phyloP scores from a whole-genome alignment of 306 rosid genomes.

The Fragaria iinumae region DNA sequence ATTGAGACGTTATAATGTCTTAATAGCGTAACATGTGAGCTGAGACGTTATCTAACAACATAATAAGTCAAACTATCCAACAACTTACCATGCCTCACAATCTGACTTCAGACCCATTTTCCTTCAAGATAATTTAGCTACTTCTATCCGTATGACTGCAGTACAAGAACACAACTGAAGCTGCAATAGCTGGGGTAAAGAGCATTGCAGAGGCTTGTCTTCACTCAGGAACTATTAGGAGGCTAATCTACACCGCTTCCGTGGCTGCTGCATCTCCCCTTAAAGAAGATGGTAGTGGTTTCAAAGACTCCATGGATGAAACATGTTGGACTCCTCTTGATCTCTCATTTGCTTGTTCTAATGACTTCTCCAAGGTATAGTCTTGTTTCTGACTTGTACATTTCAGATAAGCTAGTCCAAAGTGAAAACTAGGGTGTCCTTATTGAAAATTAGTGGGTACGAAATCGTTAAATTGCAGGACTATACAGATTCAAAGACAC shows the following conservation, averaged over 20 bases:
- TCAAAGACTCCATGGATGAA: constrained; percentile 35
- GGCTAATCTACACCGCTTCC: constrained; percentile 34
- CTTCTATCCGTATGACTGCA: background rate
- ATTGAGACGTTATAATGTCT: no score
- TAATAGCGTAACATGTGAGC: no score
- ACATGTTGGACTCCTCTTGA: constrained; percentile 42
- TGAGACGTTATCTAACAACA: no score
- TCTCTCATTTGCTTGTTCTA: constrained; percentile 22
- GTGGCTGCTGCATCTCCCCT: constrained; percentile 34
- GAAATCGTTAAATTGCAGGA: constrained; percentile 12
- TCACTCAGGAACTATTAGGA: constrained; percentile 34
- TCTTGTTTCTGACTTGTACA: background rate
- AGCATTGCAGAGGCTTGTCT: constrained; percentile 22
- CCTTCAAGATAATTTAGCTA: background rate
- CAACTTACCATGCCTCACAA: background rate
- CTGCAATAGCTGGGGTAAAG: constrained; percentile 22
- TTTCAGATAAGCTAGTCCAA: background rate
- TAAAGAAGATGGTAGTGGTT: constrained; percentile 31
- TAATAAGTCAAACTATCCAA: no score
- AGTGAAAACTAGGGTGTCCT: background rate
- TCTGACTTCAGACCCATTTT: background rate
- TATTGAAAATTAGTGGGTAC: background rate
- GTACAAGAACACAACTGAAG: constrained; percentile 35
- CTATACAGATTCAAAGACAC: constrained; percentile 31
- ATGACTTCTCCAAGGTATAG: constrained; percentile 11